Conservation (phyloP, 2,329 filamentous ascomycete species). For the Aspergillus sp. region DNA sequence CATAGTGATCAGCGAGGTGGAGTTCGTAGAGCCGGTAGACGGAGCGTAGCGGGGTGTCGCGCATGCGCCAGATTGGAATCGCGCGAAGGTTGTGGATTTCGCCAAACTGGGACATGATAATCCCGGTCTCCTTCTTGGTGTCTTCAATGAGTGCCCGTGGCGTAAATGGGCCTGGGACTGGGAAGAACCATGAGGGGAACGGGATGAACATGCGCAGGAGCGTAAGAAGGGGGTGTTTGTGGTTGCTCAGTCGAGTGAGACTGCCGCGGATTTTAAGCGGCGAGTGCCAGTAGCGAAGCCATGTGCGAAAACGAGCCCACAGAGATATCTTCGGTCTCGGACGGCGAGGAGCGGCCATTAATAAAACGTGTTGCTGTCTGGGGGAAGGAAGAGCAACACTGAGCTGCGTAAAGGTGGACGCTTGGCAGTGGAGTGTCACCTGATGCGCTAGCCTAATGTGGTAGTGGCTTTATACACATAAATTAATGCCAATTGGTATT, state of each 20-base stretch:
- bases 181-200: constrained; percentile 25
- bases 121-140: constrained; percentile 8
- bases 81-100: constrained; percentile 18
- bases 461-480: too few relatives aligned
- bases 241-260: constrained; percentile 19
- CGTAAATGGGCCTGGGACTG: constrained; percentile 21
- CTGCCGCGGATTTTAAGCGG: constrained; percentile 23
- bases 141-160: constrained; percentile 15
- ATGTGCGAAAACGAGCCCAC: constrained; percentile 12
- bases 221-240: constrained; percentile 18
- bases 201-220: constrained; percentile 25
- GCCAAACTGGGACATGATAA: constrained; percentile 9
- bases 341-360: constrained; percentile 4
- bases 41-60: constrained; percentile 5
- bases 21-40: constrained; percentile 9
- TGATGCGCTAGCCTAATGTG: too few relatives aligned
- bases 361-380: not conserved
- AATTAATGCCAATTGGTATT: too few relatives aligned
- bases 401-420: too few relatives aligned
- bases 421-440: too few relatives aligned
- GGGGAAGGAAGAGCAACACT: too few relatives aligned
- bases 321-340: constrained; percentile 14
- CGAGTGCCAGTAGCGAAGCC: constrained; percentile 17
- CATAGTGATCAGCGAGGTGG: not conserved
- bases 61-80: constrained; percentile 8